Evolutionary conservation across 2,329 filamentous ascomycete genomes (phyloP), one percentile per base, ranked within the genome.

Genomic region (Colletotrichum sp.): DNA sequence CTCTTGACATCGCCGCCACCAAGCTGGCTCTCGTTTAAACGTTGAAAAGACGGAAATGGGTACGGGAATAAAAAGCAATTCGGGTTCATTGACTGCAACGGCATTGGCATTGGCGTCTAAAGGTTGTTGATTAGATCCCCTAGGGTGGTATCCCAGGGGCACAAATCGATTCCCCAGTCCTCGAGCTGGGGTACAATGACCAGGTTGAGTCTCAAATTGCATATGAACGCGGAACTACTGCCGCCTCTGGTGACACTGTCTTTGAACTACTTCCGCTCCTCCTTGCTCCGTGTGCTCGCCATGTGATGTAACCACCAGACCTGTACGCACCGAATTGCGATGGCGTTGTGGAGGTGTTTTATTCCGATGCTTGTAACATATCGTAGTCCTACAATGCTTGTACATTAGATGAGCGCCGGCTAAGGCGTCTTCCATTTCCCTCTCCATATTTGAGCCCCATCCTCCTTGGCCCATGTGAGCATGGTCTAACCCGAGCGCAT

Each of bases 1-100:
- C 97, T 83, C 94, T 99, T 81, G 97, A 99, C 89, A 98, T 99
- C 88, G 97, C 97, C 78, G 97, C 97, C 83, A 98, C 97, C 88
- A 99, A 98, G 94, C 93, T 99, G 81, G 93, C 94, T 81, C 97
- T 99, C 84, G 97, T 98, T 86, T 98, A 98, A 93, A 82, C 80
- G 80, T 78, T 18, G 51, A 31, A 24, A 34, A 15, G 27, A 38
- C 13, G 31, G 67, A 61, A 61, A 72, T 62, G 72, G 68, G 43
- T 47, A 38, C 31, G 43, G 57, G 34, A 67, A 21, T 31, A 55
- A 31, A 69, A 72, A 72, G 68, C 68, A 54, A 63, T 66, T 72
- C 68, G 72, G 72, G 74, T 75, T 75, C 61, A 69, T 74, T 61
- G 66, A 63, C 66, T 69, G 65, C 55, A 71, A 66, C 62, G 71